A percentile compares a stretch with the other conserved stretches of the same genome.
phyloP scores from a whole-genome alignment of 257 asterid species.

The Penstemon barbatus region DNA sequence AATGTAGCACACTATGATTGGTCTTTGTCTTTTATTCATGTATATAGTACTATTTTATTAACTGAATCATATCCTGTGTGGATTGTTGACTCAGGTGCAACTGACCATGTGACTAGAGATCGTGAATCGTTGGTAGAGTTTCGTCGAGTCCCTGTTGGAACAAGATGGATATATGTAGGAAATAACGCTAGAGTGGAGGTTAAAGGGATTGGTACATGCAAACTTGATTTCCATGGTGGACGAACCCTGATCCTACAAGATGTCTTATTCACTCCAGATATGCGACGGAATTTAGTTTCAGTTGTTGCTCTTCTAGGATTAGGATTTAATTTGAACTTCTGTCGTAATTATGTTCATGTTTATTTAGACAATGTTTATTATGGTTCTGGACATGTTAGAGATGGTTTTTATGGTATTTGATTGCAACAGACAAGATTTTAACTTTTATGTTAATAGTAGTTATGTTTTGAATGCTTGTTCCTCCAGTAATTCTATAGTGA shows the following conservation, averaged over 20 bases:
- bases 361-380: neutral
- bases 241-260: neutral
- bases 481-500: neutral
- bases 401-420: too few relatives aligned
- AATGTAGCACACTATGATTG: neutral
- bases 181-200: neutral
- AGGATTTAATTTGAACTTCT: neutral
- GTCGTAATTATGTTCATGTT: neutral
- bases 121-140: too few relatives aligned
- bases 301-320: neutral
- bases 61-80: neutral
- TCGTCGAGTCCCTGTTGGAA: neutral
- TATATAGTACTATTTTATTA: neutral
- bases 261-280: neutral
- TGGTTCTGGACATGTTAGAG: neutral
- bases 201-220: constrained; percentile 2
- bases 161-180: constrained; percentile 16
- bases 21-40: neutral
- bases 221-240: constrained; percentile 1
- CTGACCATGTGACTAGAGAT: too few relatives aligned
- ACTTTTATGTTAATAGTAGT: neutral
- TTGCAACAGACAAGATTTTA: neutral
- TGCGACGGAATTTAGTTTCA: neutral
- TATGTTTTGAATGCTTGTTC: neutral
- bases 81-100: too few relatives aligned